A percentile compares a stretch with the other conserved stretches of the same genome.
phyloP scores from a whole-genome alignment of 805 yeast species.

The Candida koratica region DNA sequence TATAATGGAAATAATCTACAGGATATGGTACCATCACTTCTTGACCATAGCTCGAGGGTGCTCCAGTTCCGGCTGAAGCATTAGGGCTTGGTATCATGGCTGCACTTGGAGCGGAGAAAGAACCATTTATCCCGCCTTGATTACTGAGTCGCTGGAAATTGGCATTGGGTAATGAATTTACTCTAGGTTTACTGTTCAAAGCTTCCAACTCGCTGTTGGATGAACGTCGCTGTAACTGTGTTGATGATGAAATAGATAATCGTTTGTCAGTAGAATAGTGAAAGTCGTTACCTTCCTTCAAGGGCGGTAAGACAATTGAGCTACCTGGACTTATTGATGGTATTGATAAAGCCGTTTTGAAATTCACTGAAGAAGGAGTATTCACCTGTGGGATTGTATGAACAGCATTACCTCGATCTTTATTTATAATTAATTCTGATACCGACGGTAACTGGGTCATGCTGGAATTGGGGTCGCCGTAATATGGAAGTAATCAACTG shows the following conservation, averaged over 20 bases:
- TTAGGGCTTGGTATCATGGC: background rate
- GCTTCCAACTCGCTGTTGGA: slow-evolving; percentile 4
- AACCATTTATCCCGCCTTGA: background rate
- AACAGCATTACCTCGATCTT: background rate
- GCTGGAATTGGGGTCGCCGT: background rate
- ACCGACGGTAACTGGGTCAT: slow-evolving; percentile 16
- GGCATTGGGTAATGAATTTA: slow-evolving; percentile 5
- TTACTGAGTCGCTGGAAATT: background rate
- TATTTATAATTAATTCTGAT: slow-evolving; percentile 11
- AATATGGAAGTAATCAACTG: background rate
- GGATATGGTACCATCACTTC: slow-evolving; percentile 4
- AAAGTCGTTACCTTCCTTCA: slow-evolving; percentile 2
- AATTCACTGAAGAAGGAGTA: background rate
- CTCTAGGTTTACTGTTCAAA: slow-evolving; percentile 1
- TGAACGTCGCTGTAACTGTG: slow-evolving; percentile 1
- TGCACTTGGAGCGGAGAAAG: background rate
- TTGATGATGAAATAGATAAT: slow-evolving; percentile 10
- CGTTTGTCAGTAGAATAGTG: slow-evolving; percentile 12
- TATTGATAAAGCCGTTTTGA: background rate
- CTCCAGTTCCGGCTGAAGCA: slow-evolving; percentile 7
- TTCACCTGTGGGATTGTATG: slow-evolving; percentile 3
- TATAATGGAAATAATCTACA: slow-evolving; percentile 11
- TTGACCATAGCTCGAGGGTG: slow-evolving; percentile 3
- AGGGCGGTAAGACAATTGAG: slow-evolving; percentile 4
- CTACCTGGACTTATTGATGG: background rate